phyloP scores from a whole-genome alignment of 805 yeast species.

The Brettanomyces naardenensis region DNA sequence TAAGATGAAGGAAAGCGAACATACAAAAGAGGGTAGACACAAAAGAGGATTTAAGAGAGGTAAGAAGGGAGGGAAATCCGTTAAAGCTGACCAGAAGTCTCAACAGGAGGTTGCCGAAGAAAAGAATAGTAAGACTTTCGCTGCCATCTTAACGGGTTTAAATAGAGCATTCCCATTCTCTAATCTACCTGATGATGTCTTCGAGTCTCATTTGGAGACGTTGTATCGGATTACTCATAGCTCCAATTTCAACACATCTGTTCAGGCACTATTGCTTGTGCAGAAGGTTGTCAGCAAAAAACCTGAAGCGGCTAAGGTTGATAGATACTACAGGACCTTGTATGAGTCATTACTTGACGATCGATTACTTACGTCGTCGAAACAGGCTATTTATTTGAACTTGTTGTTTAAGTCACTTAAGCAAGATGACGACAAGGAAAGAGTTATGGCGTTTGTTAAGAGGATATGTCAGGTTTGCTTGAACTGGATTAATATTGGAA shows the following conservation, averaged over 20 bases:
- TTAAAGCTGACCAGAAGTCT: conserved; percentile 48
- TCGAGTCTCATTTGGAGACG: conserved; percentile 71
- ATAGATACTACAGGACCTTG: conserved; percentile 77
- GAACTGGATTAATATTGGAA: conserved; percentile 84
- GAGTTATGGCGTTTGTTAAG: conserved; percentile 86
- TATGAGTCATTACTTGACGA: conserved; percentile 86
- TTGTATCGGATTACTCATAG: conserved; percentile 88
- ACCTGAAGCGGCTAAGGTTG: conserved; percentile 24
- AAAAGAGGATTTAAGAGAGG: conserved; percentile 74
- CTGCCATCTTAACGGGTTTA: conserved; percentile 89
- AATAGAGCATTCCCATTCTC: conserved; percentile 96
- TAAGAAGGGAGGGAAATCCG: conserved; percentile 81
- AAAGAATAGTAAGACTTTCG: conserved; percentile 73
- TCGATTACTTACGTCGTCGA: conserved; percentile 77
- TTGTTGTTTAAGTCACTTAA: conserved; percentile 77
- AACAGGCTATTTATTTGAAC: conserved; percentile 87
- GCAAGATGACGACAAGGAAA: conserved; percentile 49
- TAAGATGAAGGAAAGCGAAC: conserved; percentile 32
- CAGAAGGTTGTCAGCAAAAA: conserved; percentile 69
- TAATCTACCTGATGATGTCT: conserved; percentile 59
- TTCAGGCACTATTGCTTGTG: conserved; percentile 83
- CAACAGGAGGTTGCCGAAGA: conserved; percentile 66
- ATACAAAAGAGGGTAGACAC: conserved; percentile 54
- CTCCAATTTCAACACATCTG: conserved; percentile 86
- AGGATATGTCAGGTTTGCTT: conserved; percentile 79